Percentiles rank a stretch among this genome's conserved stretches.
Conservation (phyloP, 139 green algal genomes). For the Auxenochlorella pyrenoidosa region DNA sequence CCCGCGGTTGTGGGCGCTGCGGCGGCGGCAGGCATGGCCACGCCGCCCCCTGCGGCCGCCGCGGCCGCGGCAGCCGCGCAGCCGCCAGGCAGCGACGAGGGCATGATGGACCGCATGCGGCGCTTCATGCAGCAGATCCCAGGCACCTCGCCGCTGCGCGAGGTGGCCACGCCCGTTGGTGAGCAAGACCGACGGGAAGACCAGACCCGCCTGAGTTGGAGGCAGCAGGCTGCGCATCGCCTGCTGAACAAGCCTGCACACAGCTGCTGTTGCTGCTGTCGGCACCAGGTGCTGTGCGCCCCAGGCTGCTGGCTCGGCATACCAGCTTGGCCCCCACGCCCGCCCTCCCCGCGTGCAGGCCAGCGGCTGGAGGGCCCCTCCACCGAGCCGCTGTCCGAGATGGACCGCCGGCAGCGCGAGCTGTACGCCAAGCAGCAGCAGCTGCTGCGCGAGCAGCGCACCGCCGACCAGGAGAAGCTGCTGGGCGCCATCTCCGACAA, state of each 20-base stretch:
- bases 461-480: conserved; percentile 88
- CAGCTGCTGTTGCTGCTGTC: too few species aligned
- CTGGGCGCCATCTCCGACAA: conserved; percentile 68
- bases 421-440: conserved; percentile 88
- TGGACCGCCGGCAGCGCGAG: conserved; percentile 82
- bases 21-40: neutral
- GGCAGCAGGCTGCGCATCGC: too few species aligned
- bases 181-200: neutral
- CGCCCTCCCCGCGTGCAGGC: neutral
- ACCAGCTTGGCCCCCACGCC: too few species aligned
- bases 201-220: too few species aligned
- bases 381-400: conserved; percentile 60
- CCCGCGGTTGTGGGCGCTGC: neutral
- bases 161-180: conserved; percentile 16
- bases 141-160: conserved; percentile 18
- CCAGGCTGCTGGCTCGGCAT: too few species aligned
- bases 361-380: neutral
- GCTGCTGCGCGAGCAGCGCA: conserved; percentile 85
- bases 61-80: neutral
- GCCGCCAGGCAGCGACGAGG: neutral
- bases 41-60: neutral
- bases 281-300: too few species aligned
- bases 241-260: too few species aligned
- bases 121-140: conserved; percentile 47
- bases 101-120: conserved; percentile 60